These are phyloP conservation scores for Ephemerocybe angulata DNA, from an alignment of 768 basidiomycete genomes.

Conservation along the genomic window DNA sequence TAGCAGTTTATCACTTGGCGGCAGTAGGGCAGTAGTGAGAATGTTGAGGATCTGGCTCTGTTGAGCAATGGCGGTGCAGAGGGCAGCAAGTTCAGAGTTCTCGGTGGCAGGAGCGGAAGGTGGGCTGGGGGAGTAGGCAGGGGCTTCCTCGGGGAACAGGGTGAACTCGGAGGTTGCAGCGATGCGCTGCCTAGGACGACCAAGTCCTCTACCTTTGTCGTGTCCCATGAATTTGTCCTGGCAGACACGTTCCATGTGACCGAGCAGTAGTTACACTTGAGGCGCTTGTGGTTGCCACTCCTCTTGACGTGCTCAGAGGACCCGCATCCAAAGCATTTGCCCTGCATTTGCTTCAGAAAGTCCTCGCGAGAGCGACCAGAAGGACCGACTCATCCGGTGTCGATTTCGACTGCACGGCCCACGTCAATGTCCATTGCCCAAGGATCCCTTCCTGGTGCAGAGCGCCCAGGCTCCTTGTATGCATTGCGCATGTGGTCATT, in stretches of 20 bases:
- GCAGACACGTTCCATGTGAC: background rate
- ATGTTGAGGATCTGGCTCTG: too few relatives aligned
- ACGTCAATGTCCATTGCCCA: background rate
- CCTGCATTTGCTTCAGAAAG: background rate
- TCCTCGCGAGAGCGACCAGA: background rate
- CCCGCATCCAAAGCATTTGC: background rate
- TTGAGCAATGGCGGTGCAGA: too few relatives aligned
- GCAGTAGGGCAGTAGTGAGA: too few relatives aligned
- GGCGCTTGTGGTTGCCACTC: background rate
- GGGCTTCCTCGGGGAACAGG: too few relatives aligned
- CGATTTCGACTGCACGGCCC: background rate
- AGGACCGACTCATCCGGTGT: background rate
- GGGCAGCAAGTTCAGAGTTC: too few relatives aligned
- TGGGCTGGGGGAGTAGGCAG: too few relatives aligned
- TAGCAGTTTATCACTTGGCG: too few relatives aligned
- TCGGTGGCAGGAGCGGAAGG: too few relatives aligned
- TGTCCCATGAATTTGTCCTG: background rate
- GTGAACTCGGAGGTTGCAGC: too few relatives aligned
- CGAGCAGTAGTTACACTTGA: background rate
- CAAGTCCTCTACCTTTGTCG: too few relatives aligned
- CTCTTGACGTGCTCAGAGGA: background rate
- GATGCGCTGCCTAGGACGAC: too few relatives aligned
- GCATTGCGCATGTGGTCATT: background rate
- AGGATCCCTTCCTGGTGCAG: background rate
- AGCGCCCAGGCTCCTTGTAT: background rate